Evolutionary conservation across 805 yeast species (phyloP), one percentile per base, ranked within the genome.

Genomic region (Wickerhamomyces alni): DNA sequence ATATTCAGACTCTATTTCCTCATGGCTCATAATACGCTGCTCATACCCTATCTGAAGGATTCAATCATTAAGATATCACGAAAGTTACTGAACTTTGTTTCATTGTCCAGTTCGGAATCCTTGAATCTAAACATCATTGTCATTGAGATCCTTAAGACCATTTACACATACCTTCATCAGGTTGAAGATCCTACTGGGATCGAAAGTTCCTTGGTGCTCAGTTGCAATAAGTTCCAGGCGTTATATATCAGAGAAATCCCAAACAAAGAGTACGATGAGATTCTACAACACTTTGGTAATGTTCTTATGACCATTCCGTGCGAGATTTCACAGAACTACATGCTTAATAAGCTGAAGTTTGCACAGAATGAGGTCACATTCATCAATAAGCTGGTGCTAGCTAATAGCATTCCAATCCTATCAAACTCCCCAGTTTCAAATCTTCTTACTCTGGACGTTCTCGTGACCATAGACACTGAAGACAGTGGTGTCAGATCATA

Each of bases 391-490:
- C 32, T 40, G n/a, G 12, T 39, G 15, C 37, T 39, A 17, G 11
- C 17, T 38, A 35, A 7, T 6, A 13, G 1, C 21, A 18, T 9
- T 19, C 15, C 5, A 10, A 17, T 26, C 8, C 27, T 33, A 6
- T 27, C 46, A 15, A 24, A 30, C 15, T 32, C 52, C 2, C 48
- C 51, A 1, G 42, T 38, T 8, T 38, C 51, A 5, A 42, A 45
- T 8, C 27, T 55, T 8, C 30, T 52, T 2, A 44, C 55, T 0
- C 35, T 54, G 12, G 43, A 40, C 24, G 37, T 51, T 0, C 30
- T 54, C 2, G 33, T 55, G 6, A 44, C 54, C 6, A 47, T 54
- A 22, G 58, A 70, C 51, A 50, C 69, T 54, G 49, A 70, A 47
- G 50, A 70, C 59, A 30, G 38, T 17, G 50, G 44, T 15, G 44